Evolutionary conservation across 2,329 filamentous ascomycete species (phyloP).

Genomic region (Penicillium sp.): DNA sequence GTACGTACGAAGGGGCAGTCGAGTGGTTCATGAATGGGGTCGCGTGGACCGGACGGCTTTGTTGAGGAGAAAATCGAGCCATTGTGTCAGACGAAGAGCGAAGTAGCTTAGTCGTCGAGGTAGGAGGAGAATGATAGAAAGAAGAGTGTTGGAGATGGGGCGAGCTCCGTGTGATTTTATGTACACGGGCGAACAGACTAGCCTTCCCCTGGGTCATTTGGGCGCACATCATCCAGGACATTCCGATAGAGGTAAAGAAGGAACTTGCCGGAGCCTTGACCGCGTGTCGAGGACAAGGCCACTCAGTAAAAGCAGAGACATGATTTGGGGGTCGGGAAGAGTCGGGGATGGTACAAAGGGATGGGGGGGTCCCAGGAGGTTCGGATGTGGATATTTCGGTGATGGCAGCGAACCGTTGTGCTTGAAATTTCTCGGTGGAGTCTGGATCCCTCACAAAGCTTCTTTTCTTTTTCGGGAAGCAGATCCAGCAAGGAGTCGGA

Average conservation of each 20-base stretch:
- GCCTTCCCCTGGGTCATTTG: constrained; percentile 30
- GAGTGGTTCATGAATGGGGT: constrained; percentile 35
- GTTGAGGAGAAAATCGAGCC: constrained; percentile 36
- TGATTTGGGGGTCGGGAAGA: constrained; percentile 29
- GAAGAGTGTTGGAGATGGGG: constrained; percentile 13
- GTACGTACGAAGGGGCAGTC: constrained; percentile 32
- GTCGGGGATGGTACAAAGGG: constrained; percentile 21
- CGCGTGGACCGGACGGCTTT: constrained; percentile 39
- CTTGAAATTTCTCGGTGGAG: constrained; percentile 17
- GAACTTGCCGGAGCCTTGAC: constrained; percentile 22
- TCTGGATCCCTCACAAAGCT: constrained; percentile 25
- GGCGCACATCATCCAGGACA: constrained; percentile 31
- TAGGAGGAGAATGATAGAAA: constrained; percentile 20
- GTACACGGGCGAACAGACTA: constrained; percentile 31
- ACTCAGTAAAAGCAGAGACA: constrained; percentile 23
- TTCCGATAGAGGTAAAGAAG: constrained; percentile 55
- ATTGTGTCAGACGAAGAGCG: constrained; percentile 32
- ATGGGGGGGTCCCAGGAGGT: constrained; percentile 16
- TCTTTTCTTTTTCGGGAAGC: constrained; percentile 21
- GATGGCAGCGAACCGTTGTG: constrained; percentile 27
- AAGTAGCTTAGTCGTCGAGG: constrained; percentile 19
- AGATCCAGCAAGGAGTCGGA: constrained; percentile 23
- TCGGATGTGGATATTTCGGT: constrained; percentile 26
- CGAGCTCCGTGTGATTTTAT: constrained; percentile 33
- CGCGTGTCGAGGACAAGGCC: constrained; percentile 16